phyloP scores from a whole-genome alignment of 2,329 filamentous ascomycete species.

The Trichoderma polysporum region DNA sequence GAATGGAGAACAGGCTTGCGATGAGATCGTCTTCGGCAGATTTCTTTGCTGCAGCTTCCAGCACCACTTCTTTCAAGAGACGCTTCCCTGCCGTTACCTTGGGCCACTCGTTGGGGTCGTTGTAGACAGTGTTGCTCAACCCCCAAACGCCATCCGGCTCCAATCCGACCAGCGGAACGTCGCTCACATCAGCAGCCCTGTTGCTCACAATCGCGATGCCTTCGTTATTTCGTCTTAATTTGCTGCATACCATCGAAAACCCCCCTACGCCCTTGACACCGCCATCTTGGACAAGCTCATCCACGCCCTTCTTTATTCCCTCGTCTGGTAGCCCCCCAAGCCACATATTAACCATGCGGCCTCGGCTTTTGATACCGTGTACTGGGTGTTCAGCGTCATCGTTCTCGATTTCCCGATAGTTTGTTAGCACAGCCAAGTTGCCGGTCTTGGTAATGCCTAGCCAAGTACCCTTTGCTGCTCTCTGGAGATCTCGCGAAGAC shows the following conservation, averaged over 20 bases:
- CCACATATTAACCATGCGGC: constrained; percentile 65
- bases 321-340: constrained; percentile 51
- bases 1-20: constrained; percentile 51
- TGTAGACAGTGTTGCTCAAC: constrained; percentile 62
- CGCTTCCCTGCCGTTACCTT: constrained; percentile 57
- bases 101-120: constrained; percentile 56
- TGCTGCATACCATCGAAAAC: constrained; percentile 66
- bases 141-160: constrained; percentile 54
- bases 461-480: constrained; percentile 64
- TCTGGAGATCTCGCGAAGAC: constrained; percentile 61
- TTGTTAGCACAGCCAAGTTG: constrained; percentile 63
- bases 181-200: constrained; percentile 50
- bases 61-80: constrained; percentile 45
- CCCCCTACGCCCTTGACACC: constrained; percentile 62
- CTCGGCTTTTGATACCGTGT: constrained; percentile 56
- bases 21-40: constrained; percentile 49
- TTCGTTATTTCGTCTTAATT: constrained; percentile 50
- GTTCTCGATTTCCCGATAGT: constrained; percentile 59
- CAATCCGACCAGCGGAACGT: constrained; percentile 59
- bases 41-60: constrained; percentile 39
- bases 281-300: constrained; percentile 50
- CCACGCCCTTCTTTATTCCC: constrained; percentile 50
- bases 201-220: constrained; percentile 64
- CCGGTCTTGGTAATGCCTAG: constrained; percentile 61
- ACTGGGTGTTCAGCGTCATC: constrained; percentile 51